Evolutionary conservation across 305 asterid genomes (phyloP), one percentile per base, ranked within the genome.

Genomic region (Solanum hybrid): DNA sequence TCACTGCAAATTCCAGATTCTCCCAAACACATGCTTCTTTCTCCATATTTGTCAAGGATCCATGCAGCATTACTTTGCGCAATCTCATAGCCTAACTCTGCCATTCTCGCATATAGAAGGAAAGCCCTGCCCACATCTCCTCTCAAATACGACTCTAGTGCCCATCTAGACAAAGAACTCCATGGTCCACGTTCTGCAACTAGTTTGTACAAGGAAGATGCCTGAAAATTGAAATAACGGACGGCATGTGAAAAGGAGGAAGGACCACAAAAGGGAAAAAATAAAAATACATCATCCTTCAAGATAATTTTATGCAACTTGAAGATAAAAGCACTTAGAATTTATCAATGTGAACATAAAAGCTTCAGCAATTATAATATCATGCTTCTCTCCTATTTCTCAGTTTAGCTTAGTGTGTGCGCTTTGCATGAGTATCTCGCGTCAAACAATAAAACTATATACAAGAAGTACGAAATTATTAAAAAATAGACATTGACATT

Each of bases 171-270:
- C 95, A 97, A 93, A 91, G 99, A 96, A 94, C 99, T 97, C 99
- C 99, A 97, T 22, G 99, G 99, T 85, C 99, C 99, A 90, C 99
- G 99, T 93, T 97, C 99, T 15, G 99, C 99, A 87, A 97, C 99
- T 86, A 97, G 92, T 90, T 96, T 97, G 93, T 94, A 96, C 84
- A 97, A 91, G 39, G 98, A 95, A 29, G 98, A 96, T 51, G 99
- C 99, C 99, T 97, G 91, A 61, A 57, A 20, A 61, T 61, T 61
- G 72, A 73, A 90, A 90, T 82, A 29, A 85, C 68, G 87, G 36
- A 31, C 33, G 45, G 33, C 89, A 22, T n/a, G 78, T 86, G 29
- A 32, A 84, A 86, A 86, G 89, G 57, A 31, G 2, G 51, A 22
- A 85, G 57, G 78, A 61, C 89, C 51, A 86, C 33, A 61, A 61